Percentiles rank a stretch among this genome's conserved stretches.
phyloP scores from a whole-genome alignment of 2,329 filamentous ascomycete species.

The Daldinia eschscholtzii region DNA sequence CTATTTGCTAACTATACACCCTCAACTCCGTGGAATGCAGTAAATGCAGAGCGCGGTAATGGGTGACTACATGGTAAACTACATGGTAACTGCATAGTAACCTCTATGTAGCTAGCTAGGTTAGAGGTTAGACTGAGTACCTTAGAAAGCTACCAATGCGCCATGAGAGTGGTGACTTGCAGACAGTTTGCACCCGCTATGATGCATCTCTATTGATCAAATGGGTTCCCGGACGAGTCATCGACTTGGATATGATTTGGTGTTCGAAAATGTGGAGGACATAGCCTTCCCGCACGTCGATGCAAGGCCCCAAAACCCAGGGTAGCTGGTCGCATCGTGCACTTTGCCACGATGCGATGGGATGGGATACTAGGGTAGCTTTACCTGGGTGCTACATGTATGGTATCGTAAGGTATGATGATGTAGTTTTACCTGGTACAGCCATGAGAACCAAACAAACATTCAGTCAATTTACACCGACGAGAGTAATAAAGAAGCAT shows the following conservation, averaged over 20 bases:
- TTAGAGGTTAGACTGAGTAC: constrained; percentile 1
- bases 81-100: neutral
- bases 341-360: constrained; percentile 1
- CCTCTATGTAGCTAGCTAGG: neutral
- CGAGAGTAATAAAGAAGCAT: neutral
- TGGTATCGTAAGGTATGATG: neutral
- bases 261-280: constrained; percentile 34
- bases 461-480: constrained; percentile 23
- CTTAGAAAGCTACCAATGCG: constrained; percentile 28
- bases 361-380: constrained; percentile 7
- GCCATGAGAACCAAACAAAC: constrained; percentile 7
- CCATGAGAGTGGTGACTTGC: constrained; percentile 35
- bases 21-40: constrained; percentile 28
- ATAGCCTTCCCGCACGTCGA: constrained; percentile 41
- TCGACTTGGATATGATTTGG: constrained; percentile 40
- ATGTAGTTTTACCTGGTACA: neutral
- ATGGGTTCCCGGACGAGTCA: constrained; percentile 33
- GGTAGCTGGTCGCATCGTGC: constrained; percentile 37
- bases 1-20: constrained; percentile 10
- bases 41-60: constrained; percentile 19
- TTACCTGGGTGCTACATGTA: neutral
- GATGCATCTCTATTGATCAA: constrained; percentile 36
- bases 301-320: constrained; percentile 39
- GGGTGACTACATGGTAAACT: constrained; percentile 4
- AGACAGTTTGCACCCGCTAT: constrained; percentile 36